phyloP scores from a whole-genome alignment of 192 early-diverging fungal species.

The Cetraspora pellucida region DNA sequence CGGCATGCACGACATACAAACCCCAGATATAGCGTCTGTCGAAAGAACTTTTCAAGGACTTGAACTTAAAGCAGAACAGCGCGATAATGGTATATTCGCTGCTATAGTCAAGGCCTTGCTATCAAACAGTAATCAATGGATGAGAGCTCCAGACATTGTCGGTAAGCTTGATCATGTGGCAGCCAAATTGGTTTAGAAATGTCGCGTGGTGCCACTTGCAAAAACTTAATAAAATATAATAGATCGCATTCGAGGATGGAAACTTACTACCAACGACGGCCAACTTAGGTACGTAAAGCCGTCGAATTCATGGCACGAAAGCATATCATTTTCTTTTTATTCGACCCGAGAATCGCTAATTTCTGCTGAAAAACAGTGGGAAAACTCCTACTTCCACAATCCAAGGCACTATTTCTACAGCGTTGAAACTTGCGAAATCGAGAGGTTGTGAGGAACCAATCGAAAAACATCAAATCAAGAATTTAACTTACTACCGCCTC shows the following conservation, averaged over 20 bases:
- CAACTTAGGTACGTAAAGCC: conserved; percentile 10
- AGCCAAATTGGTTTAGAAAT: neutral
- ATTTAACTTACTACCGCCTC: conserved; percentile 45
- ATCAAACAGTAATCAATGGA: conserved; percentile 10
- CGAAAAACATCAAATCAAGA: conserved; percentile 39
- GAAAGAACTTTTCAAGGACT: conserved; percentile 13
- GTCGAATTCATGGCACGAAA: conserved; percentile 10
- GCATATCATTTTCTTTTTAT: neutral
- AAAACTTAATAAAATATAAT: neutral
- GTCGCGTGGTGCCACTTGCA: neutral
- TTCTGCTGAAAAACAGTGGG: conserved; percentile 41
- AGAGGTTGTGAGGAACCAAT: conserved; percentile 45
- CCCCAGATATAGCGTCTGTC: no score
- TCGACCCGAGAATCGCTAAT: conserved; percentile 20
- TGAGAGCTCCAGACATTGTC: conserved; percentile 24
- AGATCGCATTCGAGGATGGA: neutral
- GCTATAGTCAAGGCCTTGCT: conserved; percentile 12
- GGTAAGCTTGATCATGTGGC: conserved; percentile 4
- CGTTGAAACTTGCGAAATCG: conserved; percentile 41
- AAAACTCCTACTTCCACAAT: conserved; percentile 53
- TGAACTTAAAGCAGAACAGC: conserved; percentile 8
- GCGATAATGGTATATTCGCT: conserved; percentile 11
- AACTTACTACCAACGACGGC: neutral
- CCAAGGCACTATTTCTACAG: conserved; percentile 54
- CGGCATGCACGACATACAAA: no score